Base-by-base conservation (phyloP, 2,329 filamentous ascomycete genomes). In the Simplicillium aogashimaense region DNA sequence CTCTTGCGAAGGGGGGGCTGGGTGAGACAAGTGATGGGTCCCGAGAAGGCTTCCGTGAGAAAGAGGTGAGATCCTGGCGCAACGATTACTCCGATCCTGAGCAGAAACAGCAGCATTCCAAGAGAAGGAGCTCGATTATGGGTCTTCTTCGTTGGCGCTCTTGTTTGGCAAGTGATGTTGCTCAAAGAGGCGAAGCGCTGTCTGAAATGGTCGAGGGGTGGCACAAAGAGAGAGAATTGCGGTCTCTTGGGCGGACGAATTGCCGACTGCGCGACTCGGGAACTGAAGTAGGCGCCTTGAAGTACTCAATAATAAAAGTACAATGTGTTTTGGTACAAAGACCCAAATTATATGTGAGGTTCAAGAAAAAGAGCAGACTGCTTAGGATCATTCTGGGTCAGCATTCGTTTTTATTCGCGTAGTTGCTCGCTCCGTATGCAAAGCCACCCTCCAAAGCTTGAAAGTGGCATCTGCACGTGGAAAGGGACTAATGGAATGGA, bases 31-130 rank as follows among this genome's bases (percentile, higher is more conserved):
- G 45, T 41, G 45, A 54, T 45, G 49, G 46, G 46, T 48, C 45
- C 41, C 42, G 45, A 46, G 20, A 25, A 42, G 41, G 45, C 51
- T 54, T 56, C 57, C 57, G 59, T 57, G 56, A 56, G 59, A 45
- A 48, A 50, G 46, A 47, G 48, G 46, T 40, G 44, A 54, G 52
- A 50, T 55, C 44, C 49, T 57, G 46, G 49, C 45, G 55, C 52
- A 45, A 54, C 47, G 44, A 52, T 46, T 42, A 47, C 55, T 55
- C 53, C 57, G 50, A 61, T 60, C 53, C 57, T 59, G 46, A 47
- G 36, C 43, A 58, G 50, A 61, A 56, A 57, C 59, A 61, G 46
- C 60, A 35, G 50, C 57, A 62, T 62, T 62, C 59, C 59, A 58
- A 50, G 44, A 54, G 53, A 50, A 53, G 53, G 52, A 49, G 46